phyloP scores from a whole-genome alignment of 805 yeast species.

The Candida sonorensis region DNA sequence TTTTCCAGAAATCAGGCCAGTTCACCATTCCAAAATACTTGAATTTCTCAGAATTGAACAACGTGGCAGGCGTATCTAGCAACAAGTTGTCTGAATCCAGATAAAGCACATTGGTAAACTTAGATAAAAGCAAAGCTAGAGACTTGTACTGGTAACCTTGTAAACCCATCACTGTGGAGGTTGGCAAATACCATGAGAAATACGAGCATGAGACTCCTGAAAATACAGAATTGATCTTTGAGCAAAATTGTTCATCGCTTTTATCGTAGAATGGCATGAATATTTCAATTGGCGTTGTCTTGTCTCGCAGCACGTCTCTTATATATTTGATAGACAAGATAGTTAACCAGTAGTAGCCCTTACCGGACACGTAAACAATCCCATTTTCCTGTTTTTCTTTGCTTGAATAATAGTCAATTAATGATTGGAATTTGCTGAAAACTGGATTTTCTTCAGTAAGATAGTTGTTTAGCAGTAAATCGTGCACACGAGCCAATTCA shows the following conservation, averaged over 20 bases:
- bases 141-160: slow-evolving; percentile 44
- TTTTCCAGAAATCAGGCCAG: slow-evolving; percentile 67
- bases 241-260: slow-evolving; percentile 36
- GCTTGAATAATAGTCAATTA: too few species aligned
- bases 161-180: slow-evolving; percentile 6
- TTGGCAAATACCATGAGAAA: slow-evolving; percentile 28
- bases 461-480: slow-evolving; percentile 10
- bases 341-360: slow-evolving; percentile 24
- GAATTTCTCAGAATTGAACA: slow-evolving; percentile 39
- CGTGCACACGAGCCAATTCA: slow-evolving; percentile 19
- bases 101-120: slow-evolving; percentile 39
- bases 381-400: slow-evolving; percentile 13
- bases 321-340: slow-evolving; percentile 25
- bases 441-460: slow-evolving; percentile 10
- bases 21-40: slow-evolving; percentile 39
- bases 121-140: slow-evolving; percentile 40
- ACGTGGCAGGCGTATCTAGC: slow-evolving; percentile 29
- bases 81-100: slow-evolving; percentile 47
- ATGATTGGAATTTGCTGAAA: slow-evolving; percentile 11
- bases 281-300: slow-evolving; percentile 37
- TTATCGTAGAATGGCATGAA: slow-evolving; percentile 39
- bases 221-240: slow-evolving; percentile 31
- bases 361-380: slow-evolving; percentile 26
- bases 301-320: slow-evolving; percentile 20
- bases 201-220: slow-evolving; percentile 36